phyloP scores from a whole-genome alignment of 805 yeast species.

The Lachancea nothofagi region DNA sequence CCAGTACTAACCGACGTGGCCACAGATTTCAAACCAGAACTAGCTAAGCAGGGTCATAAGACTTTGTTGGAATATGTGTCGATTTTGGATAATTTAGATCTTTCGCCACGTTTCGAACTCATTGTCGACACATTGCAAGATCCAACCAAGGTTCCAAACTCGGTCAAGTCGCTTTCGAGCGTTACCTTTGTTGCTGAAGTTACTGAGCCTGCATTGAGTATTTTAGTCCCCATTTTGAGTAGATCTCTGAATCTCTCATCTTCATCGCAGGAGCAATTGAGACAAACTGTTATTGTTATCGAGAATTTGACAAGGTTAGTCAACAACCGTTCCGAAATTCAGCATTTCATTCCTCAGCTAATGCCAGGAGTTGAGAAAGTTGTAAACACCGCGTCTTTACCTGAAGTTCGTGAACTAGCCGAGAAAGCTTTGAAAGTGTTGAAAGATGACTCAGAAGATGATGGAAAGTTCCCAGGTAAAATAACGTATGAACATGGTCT shows the following conservation, averaged over 20 bases:
- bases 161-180: slow-evolving; percentile 82
- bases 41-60: slow-evolving; percentile 76
- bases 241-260: slow-evolving; percentile 79
- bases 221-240: slow-evolving; percentile 86
- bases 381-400: slow-evolving; percentile 82
- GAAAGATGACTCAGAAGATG: slow-evolving; percentile 70
- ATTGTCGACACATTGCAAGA: slow-evolving; percentile 87
- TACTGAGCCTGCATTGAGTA: slow-evolving; percentile 88
- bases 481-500: slow-evolving; percentile 51
- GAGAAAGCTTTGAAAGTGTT: slow-evolving; percentile 77
- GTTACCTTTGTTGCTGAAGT: slow-evolving; percentile 98
- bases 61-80: slow-evolving; percentile 67
- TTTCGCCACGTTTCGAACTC: slow-evolving; percentile 75
- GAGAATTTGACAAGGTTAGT: slow-evolving; percentile 95
- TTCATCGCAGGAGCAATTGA: slow-evolving; percentile 89
- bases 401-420: slow-evolving; percentile 94
- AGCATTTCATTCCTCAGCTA: slow-evolving; percentile 75
- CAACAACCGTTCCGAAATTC: slow-evolving; percentile 88
- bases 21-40: slow-evolving; percentile 94
- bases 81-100: slow-evolving; percentile 87
- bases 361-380: slow-evolving; percentile 91
- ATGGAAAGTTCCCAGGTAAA: slow-evolving; percentile 74
- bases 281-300: slow-evolving; percentile 93
- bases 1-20: slow-evolving; percentile 86
- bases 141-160: slow-evolving; percentile 80